A percentile compares a stretch with the other conserved stretches of the same genome.
Conservation (phyloP, 2,329 filamentous ascomycete species). For the Botrytis elliptica region DNA sequence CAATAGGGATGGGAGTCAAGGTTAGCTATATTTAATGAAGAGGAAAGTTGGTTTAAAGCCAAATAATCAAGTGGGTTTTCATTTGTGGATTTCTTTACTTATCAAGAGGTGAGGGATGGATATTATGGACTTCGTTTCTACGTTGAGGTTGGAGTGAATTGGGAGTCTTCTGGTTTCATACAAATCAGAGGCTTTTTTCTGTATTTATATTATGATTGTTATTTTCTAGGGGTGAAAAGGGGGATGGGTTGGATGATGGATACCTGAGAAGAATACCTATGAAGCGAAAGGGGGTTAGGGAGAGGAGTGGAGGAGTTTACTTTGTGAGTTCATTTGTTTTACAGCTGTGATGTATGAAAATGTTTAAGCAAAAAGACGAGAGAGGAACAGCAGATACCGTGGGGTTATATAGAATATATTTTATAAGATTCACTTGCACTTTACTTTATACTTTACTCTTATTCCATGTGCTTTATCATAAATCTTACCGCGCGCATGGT, state of each 20-base stretch:
- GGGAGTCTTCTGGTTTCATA: not conserved
- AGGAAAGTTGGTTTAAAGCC: not conserved
- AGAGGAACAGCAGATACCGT: not conserved
- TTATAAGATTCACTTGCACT: not conserved
- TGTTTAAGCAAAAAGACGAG: not conserved
- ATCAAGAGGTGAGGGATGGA: not conserved
- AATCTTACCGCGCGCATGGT: not conserved
- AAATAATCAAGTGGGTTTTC: not conserved
- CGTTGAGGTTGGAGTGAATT: not conserved
- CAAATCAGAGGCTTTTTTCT: not conserved
- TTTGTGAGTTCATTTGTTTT: not conserved
- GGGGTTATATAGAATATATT: not conserved
- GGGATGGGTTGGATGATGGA: not conserved
- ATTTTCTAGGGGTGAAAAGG: not conserved
- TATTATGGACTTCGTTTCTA: not conserved
- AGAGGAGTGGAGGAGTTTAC: not conserved
- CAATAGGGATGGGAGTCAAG: conserved; percentile 94
- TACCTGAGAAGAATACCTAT: conserved; percentile 1
- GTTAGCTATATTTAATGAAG: conserved; percentile 81
- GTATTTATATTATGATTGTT: conserved; percentile 15
- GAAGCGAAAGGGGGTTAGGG: not conserved
- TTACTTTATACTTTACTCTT: not conserved
- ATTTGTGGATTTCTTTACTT: not conserved
- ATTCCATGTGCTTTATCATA: not conserved
- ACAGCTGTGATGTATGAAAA: not conserved